phyloP scores from a whole-genome alignment of 768 basidiomycete species.

The Agaricus blazei region DNA sequence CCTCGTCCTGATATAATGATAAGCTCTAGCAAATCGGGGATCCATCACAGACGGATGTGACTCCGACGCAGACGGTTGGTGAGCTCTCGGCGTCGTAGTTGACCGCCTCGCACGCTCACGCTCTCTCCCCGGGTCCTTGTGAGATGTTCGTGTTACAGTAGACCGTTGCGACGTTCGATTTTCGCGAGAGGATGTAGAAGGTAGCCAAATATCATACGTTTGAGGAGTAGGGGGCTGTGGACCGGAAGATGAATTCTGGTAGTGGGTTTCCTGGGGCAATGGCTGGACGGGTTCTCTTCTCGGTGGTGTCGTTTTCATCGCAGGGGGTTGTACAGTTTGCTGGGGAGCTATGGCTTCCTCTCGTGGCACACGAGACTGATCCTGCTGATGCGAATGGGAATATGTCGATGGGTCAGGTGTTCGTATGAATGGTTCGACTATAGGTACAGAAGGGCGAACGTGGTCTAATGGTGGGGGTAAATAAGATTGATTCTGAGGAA shows the following conservation, averaged over 20 bases:
- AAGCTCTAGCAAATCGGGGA: slow-evolving; percentile 53
- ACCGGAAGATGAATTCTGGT: neutral
- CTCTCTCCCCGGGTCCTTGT: slow-evolving; percentile 13
- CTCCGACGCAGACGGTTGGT: slow-evolving; percentile 2
- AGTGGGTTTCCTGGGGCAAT: neutral
- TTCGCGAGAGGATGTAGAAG: neutral
- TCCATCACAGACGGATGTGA: slow-evolving; percentile 18
- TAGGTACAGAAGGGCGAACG: neutral
- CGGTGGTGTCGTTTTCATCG: slow-evolving; percentile 3
- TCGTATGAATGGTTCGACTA: neutral
- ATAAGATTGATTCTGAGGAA: neutral
- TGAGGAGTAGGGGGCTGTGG: slow-evolving; percentile 3
- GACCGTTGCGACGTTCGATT: neutral
- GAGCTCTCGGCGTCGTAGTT: neutral
- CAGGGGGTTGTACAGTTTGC: neutral
- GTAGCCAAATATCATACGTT: slow-evolving; percentile 9
- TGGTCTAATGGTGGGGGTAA: neutral
- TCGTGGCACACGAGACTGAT: neutral
- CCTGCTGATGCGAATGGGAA: neutral
- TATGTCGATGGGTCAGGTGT: slow-evolving; percentile 2
- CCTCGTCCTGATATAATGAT: slow-evolving; percentile 54
- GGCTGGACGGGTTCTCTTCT: neutral
- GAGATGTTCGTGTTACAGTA: slow-evolving; percentile 3
- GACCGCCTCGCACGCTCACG: slow-evolving; percentile 9
- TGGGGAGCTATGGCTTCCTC: neutral